Conservation (phyloP, 2,329 filamentous ascomycete genomes). For the Aureobasidium uvarum region DNA sequence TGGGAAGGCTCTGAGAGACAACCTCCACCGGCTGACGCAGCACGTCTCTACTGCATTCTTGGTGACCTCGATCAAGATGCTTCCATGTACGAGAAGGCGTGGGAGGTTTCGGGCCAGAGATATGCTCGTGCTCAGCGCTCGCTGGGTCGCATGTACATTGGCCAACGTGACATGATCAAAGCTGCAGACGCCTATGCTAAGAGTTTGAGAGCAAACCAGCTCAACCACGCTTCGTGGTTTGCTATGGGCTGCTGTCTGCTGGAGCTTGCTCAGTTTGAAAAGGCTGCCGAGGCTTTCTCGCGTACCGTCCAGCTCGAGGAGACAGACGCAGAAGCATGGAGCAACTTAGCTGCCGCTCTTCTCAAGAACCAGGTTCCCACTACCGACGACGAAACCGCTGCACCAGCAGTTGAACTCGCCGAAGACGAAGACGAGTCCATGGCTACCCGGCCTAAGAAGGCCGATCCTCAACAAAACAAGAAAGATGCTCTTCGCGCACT, state of each 20-base stretch:
- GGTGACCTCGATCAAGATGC: constrained; percentile 81
- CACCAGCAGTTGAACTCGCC: not conserved
- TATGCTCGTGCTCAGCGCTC: constrained; percentile 87
- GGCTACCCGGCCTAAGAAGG: constrained; percentile 30
- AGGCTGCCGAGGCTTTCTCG: constrained; percentile 79
- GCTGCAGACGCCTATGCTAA: constrained; percentile 76
- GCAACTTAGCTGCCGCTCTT: constrained; percentile 84
- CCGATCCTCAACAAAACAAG: constrained; percentile 58
- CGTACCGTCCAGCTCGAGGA: constrained; percentile 82
- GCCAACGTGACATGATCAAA: constrained; percentile 62
- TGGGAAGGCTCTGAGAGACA: constrained; percentile 67
- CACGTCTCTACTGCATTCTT: constrained; percentile 87
- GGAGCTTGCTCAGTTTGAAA: constrained; percentile 70
- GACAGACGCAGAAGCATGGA: constrained; percentile 89
- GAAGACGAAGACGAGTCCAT: constrained; percentile 42
- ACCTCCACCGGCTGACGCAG: constrained; percentile 75
- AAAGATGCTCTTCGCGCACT: constrained; percentile 78
- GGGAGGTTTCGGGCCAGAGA: constrained; percentile 76
- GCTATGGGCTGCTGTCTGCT: constrained; percentile 85
- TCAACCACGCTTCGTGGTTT: constrained; percentile 85
- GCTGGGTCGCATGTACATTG: constrained; percentile 74
- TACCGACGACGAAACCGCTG: constrained; percentile 19
- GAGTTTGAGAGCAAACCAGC: constrained; percentile 73
- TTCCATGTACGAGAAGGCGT: constrained; percentile 76
- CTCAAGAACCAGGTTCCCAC: constrained; percentile 42